Evolutionary conservation across 192 early-diverging fungal genomes (phyloP).

Genomic region (Geranomyces michiganensis): DNA sequence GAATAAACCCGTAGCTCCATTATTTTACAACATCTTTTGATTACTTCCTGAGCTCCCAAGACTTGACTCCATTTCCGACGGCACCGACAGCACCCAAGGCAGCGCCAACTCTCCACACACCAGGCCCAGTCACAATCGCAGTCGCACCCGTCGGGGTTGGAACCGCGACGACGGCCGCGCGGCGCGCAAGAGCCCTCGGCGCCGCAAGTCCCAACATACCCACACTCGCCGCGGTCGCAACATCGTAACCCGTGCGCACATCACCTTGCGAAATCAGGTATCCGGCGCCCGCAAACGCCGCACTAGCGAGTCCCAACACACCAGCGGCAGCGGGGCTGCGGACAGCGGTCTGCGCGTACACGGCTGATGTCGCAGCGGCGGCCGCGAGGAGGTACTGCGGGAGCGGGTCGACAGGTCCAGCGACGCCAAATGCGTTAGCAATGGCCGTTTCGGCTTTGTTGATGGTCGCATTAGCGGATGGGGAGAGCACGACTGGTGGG

Average conservation of each 20-base stretch:
- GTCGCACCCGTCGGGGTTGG: too few relatives aligned
- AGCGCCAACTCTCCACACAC: constrained; percentile 9
- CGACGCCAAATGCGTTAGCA: background rate
- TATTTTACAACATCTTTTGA: too few relatives aligned
- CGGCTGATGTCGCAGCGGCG: background rate
- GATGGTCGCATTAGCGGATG: constrained; percentile 6
- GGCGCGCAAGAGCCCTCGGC: constrained; percentile 10
- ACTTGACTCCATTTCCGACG: constrained; percentile 16
- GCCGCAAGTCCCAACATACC: constrained; percentile 12
- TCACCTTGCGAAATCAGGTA: constrained; percentile 17
- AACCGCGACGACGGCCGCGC: background rate
- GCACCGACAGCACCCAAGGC: constrained; percentile 10
- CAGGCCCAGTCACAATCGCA: too few relatives aligned
- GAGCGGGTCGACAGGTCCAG: constrained; percentile 19
- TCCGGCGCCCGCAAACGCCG: constrained; percentile 8
- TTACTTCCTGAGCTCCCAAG: constrained; percentile 19
- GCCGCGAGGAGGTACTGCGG: constrained; percentile 26
- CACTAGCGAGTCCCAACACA: background rate
- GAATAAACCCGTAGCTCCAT: too few relatives aligned
- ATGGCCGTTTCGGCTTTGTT: constrained; percentile 9
- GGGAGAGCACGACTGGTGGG: background rate
- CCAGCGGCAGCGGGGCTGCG: constrained; percentile 8
- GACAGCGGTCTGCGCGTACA: constrained; percentile 3
- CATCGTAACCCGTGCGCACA: constrained; percentile 14
- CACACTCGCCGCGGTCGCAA: constrained; percentile 13